A percentile compares a stretch with the other conserved stretches of the same genome.
phyloP scores from a whole-genome alignment of 176 grass and related monocot genomes.

The Rhynchospora breviuscula region DNA sequence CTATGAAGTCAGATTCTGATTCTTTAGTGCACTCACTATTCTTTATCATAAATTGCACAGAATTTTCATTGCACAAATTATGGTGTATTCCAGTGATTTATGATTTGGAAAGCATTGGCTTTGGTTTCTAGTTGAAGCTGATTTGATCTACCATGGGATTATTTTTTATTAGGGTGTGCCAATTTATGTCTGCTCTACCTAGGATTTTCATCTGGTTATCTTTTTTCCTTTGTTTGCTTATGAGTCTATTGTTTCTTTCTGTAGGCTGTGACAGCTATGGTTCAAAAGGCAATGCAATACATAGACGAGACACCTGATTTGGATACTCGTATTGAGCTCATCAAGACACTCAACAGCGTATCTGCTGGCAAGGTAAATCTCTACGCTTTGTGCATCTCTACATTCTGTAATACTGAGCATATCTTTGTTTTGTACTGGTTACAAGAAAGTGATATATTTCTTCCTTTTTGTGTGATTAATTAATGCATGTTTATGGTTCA shows the following conservation, averaged over 20 bases:
- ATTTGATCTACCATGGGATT: not conserved
- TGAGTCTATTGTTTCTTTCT: conserved; percentile 6
- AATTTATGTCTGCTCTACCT: not conserved
- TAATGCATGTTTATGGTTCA: not conserved
- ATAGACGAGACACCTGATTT: conserved; percentile 85
- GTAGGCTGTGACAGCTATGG: conserved; percentile 87
- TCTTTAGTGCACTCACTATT: not conserved
- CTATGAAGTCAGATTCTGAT: not conserved
- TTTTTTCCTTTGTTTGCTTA: not conserved
- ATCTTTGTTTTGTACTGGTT: not conserved
- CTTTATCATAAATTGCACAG: not conserved
- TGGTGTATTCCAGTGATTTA: not conserved
- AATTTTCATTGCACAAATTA: not conserved
- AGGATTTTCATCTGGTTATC: not conserved
- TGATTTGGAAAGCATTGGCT: not conserved
- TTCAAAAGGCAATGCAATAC: conserved; percentile 93
- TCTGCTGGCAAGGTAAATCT: conserved; percentile 81
- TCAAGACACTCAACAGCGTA: conserved; percentile 83
- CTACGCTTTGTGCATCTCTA: conserved; percentile 9
- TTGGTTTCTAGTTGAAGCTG: not conserved
- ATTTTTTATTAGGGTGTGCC: not conserved
- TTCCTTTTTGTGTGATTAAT: conserved; percentile 6
- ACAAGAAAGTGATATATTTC: not conserved
- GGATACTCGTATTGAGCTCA: conserved; percentile 76
- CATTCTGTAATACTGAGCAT: not conserved